A percentile compares a stretch with the other conserved stretches of the same genome.
Evolutionary conservation across 495 filamentous ascomycete genomes (phyloP).

Genomic region (Lepraria neglecta): DNA sequence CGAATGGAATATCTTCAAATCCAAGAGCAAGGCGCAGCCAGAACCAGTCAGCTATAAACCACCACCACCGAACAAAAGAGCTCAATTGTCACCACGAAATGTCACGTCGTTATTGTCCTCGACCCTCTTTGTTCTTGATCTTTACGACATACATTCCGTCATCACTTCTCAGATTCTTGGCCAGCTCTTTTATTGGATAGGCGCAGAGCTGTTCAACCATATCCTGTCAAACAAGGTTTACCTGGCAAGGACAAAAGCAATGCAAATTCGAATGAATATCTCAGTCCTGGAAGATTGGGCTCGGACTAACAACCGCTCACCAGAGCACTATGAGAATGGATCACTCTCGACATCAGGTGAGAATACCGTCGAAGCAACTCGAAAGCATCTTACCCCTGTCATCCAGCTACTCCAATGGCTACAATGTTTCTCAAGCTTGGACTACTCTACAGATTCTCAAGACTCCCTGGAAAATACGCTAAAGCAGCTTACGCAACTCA

Average conservation of each 20-base stretch:
- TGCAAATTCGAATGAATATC: constrained; percentile 99
- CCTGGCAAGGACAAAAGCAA: constrained; percentile 92
- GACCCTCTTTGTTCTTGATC: constrained; percentile 91
- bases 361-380: constrained; percentile 71
- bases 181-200: constrained; percentile 93
- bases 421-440: constrained; percentile 92
- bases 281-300: constrained; percentile 96
- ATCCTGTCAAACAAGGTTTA: constrained; percentile 95
- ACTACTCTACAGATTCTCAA: constrained; percentile 84
- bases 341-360: constrained; percentile 83
- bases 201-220: constrained; percentile 95
- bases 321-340: constrained; percentile 92
- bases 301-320: constrained; percentile 81
- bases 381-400: constrained; percentile 78
- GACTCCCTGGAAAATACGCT: constrained; percentile 73
- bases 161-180: constrained; percentile 88
- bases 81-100: constrained; percentile 86
- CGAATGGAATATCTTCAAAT: constrained; percentile 97
- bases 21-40: constrained; percentile 73
- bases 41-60: constrained; percentile 88
- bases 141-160: constrained; percentile 98
- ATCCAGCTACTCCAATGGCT: constrained; percentile 97
- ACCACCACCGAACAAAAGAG: constrained; percentile 88
- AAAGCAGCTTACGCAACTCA: constrained; percentile 77
- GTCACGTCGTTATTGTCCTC: constrained; percentile 96